Evolutionary conservation across 495 filamentous ascomycete species (phyloP).

Genomic region (Trichodelitschia bisporula): DNA sequence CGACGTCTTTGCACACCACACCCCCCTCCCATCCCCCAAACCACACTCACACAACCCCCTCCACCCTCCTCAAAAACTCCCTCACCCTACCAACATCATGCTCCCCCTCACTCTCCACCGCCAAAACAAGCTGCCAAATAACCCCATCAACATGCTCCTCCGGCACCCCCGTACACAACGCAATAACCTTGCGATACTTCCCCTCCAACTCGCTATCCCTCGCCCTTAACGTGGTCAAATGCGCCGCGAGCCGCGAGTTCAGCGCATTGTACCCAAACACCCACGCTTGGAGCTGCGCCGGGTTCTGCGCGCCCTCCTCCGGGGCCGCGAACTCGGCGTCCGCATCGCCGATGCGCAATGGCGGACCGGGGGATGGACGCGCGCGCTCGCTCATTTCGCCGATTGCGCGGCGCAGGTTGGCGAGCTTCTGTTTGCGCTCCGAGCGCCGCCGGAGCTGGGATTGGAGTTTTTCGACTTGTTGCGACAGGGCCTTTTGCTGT

Average conservation of each 20-base stretch:
- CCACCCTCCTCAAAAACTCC: conserved; percentile 50
- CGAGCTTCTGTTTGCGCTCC: conserved; percentile 32
- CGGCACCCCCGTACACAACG: conserved; percentile 38
- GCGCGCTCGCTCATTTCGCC: conserved; percentile 18
- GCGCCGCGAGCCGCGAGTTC: conserved; percentile 18
- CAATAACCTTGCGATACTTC: conserved; percentile 44
- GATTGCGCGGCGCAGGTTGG: conserved; percentile 31
- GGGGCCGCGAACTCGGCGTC: conserved; percentile 9
- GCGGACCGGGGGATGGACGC: conserved; percentile 13
- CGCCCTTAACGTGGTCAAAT: conserved; percentile 27
- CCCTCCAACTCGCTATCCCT: conserved; percentile 40
- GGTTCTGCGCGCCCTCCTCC: background rate
- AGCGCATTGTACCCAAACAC: conserved; percentile 23
- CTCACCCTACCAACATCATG: conserved; percentile 38
- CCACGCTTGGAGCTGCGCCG: conserved; percentile 13
- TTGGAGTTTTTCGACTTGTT: conserved; percentile 39
- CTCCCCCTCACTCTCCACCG: conserved; percentile 49
- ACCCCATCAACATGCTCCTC: conserved; percentile 39
- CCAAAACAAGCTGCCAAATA: conserved; percentile 33
- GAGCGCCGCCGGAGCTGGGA: conserved; percentile 29
- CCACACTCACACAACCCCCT: too few relatives aligned
- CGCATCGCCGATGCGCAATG: conserved; percentile 22
- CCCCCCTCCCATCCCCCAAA: too few relatives aligned
- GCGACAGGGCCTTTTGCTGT: conserved; percentile 48
- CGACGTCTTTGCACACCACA: too few relatives aligned